These are phyloP conservation scores for Syzygium aromaticum DNA, from an alignment of 345 rosid species.

Conservation along the genomic window DNA sequence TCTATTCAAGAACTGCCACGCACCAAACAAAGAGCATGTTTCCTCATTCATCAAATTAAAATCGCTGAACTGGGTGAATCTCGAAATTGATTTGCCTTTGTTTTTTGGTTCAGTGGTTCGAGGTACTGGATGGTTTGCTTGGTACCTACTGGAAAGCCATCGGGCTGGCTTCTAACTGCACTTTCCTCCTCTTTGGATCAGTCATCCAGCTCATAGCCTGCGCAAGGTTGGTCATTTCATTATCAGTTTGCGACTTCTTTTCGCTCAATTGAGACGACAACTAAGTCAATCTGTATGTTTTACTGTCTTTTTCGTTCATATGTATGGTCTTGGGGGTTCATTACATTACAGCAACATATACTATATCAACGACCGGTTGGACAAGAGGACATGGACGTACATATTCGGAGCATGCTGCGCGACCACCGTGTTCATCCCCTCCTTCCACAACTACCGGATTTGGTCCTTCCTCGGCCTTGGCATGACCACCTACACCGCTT, in stretches of 20 bases:
- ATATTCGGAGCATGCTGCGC: slow-evolving; percentile 92
- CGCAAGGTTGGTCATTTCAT: slow-evolving; percentile 39
- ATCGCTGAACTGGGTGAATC: background rate
- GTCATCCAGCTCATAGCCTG: slow-evolving; percentile 84
- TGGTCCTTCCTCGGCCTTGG: slow-evolving; percentile 86
- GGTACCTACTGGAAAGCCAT: slow-evolving; percentile 80
- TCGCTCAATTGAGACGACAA: background rate
- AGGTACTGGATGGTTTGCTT: slow-evolving; percentile 73
- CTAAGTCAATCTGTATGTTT: background rate
- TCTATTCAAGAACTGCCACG: background rate
- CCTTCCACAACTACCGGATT: slow-evolving; percentile 75
- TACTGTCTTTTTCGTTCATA: background rate
- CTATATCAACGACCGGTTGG: slow-evolving; percentile 62
- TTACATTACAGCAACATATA: slow-evolving; percentile 57
- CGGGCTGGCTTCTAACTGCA: slow-evolving; percentile 78
- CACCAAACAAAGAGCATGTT: background rate
- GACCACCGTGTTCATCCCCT: slow-evolving; percentile 68
- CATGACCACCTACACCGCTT: slow-evolving; percentile 89
- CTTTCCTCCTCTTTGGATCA: slow-evolving; percentile 81
- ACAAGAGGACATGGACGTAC: slow-evolving; percentile 92
- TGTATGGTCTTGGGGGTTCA: background rate
- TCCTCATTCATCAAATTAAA: background rate
- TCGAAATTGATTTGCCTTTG: background rate
- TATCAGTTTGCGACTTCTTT: background rate
- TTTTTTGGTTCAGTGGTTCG: slow-evolving; percentile 56